phyloP scores from a whole-genome alignment of 164 flowering plant genomes.

The Vitis rupestris region DNA sequence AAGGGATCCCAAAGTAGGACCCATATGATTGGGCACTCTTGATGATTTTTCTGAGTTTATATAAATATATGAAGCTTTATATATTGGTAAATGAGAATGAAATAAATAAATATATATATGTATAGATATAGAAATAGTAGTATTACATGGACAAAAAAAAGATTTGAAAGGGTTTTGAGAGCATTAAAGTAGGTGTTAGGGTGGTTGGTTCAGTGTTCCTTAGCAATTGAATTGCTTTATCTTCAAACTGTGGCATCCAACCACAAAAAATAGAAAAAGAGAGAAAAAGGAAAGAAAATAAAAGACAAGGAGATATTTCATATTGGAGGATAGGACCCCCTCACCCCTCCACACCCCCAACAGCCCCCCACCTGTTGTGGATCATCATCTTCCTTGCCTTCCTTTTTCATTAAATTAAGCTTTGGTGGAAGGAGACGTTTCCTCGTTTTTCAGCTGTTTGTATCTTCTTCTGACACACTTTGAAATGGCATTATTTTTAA shows the following conservation, averaged over 20 bases:
- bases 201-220: constrained; percentile 44
- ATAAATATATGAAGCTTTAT: too few relatives aligned
- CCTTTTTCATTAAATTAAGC: constrained; percentile 8
- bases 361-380: constrained; percentile 11
- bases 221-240: constrained; percentile 44
- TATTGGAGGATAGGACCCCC: constrained; percentile 9
- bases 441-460: constrained; percentile 84
- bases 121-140: too few relatives aligned
- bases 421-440: constrained; percentile 69
- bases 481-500: constrained; percentile 11
- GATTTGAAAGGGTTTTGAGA: background rate
- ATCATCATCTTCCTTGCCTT: constrained; percentile 7
- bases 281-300: constrained; percentile 3
- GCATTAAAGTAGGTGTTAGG: constrained; percentile 32
- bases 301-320: constrained; percentile 33
- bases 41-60: too few relatives aligned
- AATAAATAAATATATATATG: too few relatives aligned
- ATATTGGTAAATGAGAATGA: too few relatives aligned
- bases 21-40: too few relatives aligned
- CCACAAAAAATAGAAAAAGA: constrained; percentile 36
- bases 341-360: constrained; percentile 3
- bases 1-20: too few relatives aligned
- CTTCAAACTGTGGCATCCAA: constrained; percentile 40
- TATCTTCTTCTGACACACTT: constrained; percentile 50
- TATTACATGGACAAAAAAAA: background rate